phyloP scores from a whole-genome alignment of 805 yeast genomes.

The Pichia eremophila region DNA sequence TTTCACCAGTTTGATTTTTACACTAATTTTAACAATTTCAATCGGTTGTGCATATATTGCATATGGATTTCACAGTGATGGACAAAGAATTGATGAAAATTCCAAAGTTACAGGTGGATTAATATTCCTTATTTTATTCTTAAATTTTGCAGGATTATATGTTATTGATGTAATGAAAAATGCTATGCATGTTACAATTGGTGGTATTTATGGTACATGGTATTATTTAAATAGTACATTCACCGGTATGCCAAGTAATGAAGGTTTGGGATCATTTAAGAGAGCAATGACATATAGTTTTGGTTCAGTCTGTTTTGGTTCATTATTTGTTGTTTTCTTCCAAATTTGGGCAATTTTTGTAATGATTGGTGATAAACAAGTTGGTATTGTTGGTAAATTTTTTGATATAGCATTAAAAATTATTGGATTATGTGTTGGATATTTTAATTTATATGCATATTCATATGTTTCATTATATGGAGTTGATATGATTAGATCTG shows the following conservation, averaged over 20 bases:
- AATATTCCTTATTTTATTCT: conserved; percentile 50
- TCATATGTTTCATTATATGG: conserved; percentile 88
- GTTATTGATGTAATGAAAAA: conserved; percentile 77
- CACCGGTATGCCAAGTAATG: conserved; percentile 62
- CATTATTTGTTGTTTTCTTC: conserved; percentile 62
- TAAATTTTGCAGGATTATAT: conserved; percentile 65
- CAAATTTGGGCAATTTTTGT: conserved; percentile 42
- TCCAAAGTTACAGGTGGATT: conserved; percentile 30
- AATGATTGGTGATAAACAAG: background rate
- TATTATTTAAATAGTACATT: conserved; percentile 51
- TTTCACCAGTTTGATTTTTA: conserved; percentile 2
- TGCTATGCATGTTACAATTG: conserved; percentile 69
- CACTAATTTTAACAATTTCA: conserved; percentile 3
- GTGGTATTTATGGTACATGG: conserved; percentile 92
- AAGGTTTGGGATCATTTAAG: conserved; percentile 67
- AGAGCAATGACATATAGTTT: conserved; percentile 78
- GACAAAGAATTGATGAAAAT: conserved; percentile 6
- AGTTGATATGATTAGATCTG: conserved; percentile 57
- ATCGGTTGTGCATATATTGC: conserved; percentile 8
- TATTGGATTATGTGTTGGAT: conserved; percentile 8
- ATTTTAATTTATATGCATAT: conserved; percentile 76
- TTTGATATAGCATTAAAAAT: background rate
- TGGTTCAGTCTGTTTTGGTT: conserved; percentile 83
- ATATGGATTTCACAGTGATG: conserved; percentile 12
- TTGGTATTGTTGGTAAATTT: conserved; percentile 6